These are phyloP conservation scores for Fusarium stilboides DNA, from an alignment of 2,329 filamentous ascomycete species.

Conservation along the genomic window DNA sequence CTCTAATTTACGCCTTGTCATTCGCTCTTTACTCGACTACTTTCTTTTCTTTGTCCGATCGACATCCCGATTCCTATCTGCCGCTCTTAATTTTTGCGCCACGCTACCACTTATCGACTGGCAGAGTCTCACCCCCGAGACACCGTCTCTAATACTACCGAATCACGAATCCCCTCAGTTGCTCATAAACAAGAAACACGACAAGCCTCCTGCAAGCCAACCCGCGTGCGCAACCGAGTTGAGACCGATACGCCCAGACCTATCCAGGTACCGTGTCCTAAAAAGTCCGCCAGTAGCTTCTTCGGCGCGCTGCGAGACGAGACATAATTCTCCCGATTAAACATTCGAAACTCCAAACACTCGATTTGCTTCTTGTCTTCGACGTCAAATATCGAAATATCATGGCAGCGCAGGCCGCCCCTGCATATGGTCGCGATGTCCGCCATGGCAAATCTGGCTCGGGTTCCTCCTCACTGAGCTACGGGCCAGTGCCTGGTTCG, in stretches of 20 bases:
- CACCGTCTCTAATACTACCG: conserved; percentile 36
- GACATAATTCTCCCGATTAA: conserved; percentile 13
- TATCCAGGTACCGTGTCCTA: conserved; percentile 33
- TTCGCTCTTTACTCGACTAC: conserved; percentile 33
- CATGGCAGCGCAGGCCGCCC: conserved; percentile 54
- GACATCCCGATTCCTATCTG: conserved; percentile 30
- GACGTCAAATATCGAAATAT: conserved; percentile 6
- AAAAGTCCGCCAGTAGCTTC: conserved; percentile 18
- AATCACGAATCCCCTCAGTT: conserved; percentile 34
- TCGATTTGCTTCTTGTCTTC: conserved; percentile 7
- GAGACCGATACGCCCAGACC: conserved; percentile 21
- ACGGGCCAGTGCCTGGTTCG: conserved; percentile 74
- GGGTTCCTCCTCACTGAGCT: conserved; percentile 53
- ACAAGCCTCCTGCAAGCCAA: conserved; percentile 24
- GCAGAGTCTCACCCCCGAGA: conserved; percentile 30
- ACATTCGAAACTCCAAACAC: conserved; percentile 1
- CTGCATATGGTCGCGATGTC: conserved; percentile 48
- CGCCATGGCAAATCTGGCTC: conserved; percentile 49
- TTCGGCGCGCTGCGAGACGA: conserved; percentile 22
- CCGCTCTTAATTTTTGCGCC: conserved; percentile 39
- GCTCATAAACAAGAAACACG: conserved; percentile 31
- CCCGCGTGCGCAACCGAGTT: conserved; percentile 36
- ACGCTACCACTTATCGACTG: conserved; percentile 40
- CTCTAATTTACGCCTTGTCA: conserved; percentile 27
- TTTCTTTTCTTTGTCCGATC: conserved; percentile 38